phyloP scores from a whole-genome alignment of 805 yeast species.

The Suhomyces kilbournensis region DNA sequence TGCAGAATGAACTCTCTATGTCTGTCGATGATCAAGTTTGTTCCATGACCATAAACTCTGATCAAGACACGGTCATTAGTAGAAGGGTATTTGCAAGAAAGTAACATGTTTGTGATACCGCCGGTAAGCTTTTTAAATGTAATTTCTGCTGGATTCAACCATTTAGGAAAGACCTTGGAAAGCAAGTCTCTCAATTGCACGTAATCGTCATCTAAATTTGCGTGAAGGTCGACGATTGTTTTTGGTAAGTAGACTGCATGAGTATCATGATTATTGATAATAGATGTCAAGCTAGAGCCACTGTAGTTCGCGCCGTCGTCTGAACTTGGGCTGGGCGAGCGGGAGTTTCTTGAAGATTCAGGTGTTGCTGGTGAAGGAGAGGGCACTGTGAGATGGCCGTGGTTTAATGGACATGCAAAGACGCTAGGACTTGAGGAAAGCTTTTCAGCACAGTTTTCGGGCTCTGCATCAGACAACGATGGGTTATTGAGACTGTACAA shows the following conservation, averaged over 20 bases:
- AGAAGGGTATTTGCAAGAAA: slow-evolving; percentile 40
- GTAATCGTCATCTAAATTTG: slow-evolving; percentile 30
- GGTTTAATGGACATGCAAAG: background rate
- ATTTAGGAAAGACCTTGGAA: slow-evolving; percentile 45
- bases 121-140: slow-evolving; percentile 50
- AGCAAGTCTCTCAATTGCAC: slow-evolving; percentile 39
- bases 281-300: slow-evolving; percentile 5
- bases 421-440: background rate
- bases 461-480: slow-evolving; percentile 18
- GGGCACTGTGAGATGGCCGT: background rate
- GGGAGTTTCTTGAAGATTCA: background rate
- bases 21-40: slow-evolving; percentile 67
- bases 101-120: slow-evolving; percentile 61
- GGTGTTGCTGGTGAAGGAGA: background rate
- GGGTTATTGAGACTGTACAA: slow-evolving; percentile 27
- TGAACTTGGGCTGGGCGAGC: slow-evolving; percentile 6
- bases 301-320: background rate
- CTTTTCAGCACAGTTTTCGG: slow-evolving; percentile 1
- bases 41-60: slow-evolving; percentile 73
- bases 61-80: slow-evolving; percentile 47
- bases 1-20: slow-evolving; percentile 74
- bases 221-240: slow-evolving; percentile 37
- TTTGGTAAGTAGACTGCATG: slow-evolving; percentile 52
- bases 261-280: slow-evolving; percentile 32
- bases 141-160: slow-evolving; percentile 28